Percentiles rank a stretch among this genome's conserved stretches.
Conservation (phyloP, 2,329 filamentous ascomycete species). For the Myotisia sp. region DNA sequence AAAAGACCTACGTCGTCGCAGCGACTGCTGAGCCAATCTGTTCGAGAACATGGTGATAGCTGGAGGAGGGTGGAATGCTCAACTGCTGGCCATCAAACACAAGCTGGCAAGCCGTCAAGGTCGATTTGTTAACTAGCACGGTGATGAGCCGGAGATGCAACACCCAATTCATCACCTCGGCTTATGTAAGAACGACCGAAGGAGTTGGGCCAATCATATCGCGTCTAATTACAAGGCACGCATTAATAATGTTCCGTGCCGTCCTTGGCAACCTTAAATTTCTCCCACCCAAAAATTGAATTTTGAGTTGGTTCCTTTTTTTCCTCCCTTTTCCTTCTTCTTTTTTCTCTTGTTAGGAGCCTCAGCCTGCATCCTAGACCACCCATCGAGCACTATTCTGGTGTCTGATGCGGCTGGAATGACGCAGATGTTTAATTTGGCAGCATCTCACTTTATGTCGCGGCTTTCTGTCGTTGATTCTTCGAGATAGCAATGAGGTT, state of each 20-base stretch:
- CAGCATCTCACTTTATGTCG: conserved; percentile 23
- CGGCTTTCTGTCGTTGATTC: conserved; percentile 33
- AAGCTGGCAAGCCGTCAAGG: neutral
- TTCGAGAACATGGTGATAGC: conserved; percentile 32
- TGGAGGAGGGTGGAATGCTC: neutral
- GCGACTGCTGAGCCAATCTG: conserved; percentile 34
- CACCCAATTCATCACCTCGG: conserved; percentile 22
- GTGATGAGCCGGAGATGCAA: neutral
- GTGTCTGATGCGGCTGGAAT: conserved; percentile 17
- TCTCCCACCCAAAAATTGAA: conserved; percentile 7
- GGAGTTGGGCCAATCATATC: conserved; percentile 21
- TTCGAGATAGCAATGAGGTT: conserved; percentile 24
- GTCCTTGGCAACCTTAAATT: conserved; percentile 7
- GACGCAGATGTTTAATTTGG: conserved; percentile 26
- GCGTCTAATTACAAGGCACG: conserved; percentile 20
- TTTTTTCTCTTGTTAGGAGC: conserved; percentile 18
- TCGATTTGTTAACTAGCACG: too few relatives aligned
- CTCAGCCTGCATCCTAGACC: conserved; percentile 29
- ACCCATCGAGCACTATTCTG: conserved; percentile 5
- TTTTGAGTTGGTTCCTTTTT: too few relatives aligned
- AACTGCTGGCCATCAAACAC: neutral
- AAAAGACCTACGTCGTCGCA: conserved; percentile 33
- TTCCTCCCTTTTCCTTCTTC: conserved; percentile 13
- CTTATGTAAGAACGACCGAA: conserved; percentile 22
- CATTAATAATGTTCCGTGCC: conserved; percentile 24